phyloP scores from a whole-genome alignment of 1,284 basidiomycete species.

The Cerioporus squamosus region DNA sequence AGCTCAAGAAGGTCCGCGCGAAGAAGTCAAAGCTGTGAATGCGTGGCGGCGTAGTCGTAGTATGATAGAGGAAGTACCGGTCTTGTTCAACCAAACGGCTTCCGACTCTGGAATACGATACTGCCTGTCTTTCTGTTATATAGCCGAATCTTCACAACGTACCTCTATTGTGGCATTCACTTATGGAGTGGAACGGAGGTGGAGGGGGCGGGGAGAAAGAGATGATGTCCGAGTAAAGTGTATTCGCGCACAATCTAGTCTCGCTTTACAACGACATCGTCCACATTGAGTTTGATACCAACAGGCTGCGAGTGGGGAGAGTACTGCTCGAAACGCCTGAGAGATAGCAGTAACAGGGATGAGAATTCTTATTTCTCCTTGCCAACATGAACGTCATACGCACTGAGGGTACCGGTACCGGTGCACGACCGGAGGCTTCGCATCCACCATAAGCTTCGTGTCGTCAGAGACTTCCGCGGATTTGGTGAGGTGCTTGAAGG shows the following conservation, averaged over 20 bases:
- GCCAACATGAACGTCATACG: conserved; percentile 34
- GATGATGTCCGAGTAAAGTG: background rate
- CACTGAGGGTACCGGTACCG: conserved; percentile 73
- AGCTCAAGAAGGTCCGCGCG: conserved; percentile 28
- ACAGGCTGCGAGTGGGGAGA: conserved; percentile 57
- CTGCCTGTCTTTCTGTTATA: background rate
- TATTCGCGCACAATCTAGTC: conserved; percentile 30
- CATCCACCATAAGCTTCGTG: conserved; percentile 49
- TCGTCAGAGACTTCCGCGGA: conserved; percentile 50
- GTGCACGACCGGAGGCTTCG: conserved; percentile 56
- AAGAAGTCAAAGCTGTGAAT: conserved; percentile 20
- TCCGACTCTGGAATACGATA: background rate
- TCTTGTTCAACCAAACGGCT: conserved; percentile 13
- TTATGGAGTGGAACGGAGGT: background rate
- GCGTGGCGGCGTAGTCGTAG: too few species aligned
- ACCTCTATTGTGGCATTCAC: background rate
- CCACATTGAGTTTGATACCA: conserved; percentile 49
- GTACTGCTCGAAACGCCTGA: conserved; percentile 50
- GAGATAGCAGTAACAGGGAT: background rate
- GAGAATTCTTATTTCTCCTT: too few species aligned
- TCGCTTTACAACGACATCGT: conserved; percentile 49
- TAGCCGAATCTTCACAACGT: background rate
- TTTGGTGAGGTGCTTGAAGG: conserved; percentile 58
- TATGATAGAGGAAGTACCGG: background rate
- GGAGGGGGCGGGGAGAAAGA: too few species aligned